Evolutionary conservation across 495 filamentous ascomycete species (phyloP).

Genomic region (Astrothelium macrocarpum): DNA sequence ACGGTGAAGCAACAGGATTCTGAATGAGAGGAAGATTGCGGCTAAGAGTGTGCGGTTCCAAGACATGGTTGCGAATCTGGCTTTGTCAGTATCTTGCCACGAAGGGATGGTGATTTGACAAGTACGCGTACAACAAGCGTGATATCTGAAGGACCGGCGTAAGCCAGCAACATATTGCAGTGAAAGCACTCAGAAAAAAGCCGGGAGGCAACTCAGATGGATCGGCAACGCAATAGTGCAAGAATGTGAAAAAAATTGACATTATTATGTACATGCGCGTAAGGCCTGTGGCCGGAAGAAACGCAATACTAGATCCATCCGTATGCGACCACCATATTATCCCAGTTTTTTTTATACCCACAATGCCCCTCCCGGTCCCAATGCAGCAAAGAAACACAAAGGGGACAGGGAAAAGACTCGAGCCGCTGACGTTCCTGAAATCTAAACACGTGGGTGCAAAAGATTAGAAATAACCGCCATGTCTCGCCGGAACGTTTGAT

Average conservation of each 20-base stretch:
- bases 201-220: too few relatives aligned
- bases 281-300: not conserved
- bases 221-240: not conserved
- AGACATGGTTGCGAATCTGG: not conserved
- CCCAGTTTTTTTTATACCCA: not conserved
- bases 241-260: not conserved
- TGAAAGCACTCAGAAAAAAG: too few relatives aligned
- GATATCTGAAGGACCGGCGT: not conserved
- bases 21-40: not conserved
- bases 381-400: not conserved
- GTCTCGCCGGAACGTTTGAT: not conserved
- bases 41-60: not conserved
- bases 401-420: not conserved
- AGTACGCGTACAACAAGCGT: not conserved
- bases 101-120: not conserved
- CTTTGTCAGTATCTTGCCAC: not conserved
- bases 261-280: constrained; percentile 4
- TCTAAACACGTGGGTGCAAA: not conserved
- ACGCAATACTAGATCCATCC: not conserved
- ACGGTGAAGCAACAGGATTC: too few relatives aligned
- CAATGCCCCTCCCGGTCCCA: not conserved
- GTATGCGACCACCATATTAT: not conserved
- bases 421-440: not conserved
- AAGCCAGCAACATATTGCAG: too few relatives aligned
- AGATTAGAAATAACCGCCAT: not conserved